Base-by-base conservation (phyloP, 352 stramenopile species). In the Globisporangium abappressorium region DNA sequence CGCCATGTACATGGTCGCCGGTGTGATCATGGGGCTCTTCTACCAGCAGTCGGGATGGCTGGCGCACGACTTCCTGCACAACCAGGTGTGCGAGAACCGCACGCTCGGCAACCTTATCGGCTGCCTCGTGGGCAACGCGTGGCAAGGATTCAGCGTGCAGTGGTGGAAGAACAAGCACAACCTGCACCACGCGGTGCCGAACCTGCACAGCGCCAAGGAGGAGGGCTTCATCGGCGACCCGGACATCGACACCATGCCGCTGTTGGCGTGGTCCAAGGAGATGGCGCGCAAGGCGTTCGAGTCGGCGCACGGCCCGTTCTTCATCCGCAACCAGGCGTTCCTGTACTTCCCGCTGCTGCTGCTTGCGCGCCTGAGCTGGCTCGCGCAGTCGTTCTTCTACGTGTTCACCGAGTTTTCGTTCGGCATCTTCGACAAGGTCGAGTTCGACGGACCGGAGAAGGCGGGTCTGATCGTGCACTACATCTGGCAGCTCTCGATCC, bases 161-260 rank as follows among this genome's bases (percentile, higher is more conserved):
- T 98, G 94, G 95, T 98, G 94, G 95, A 99, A 99, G 76, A 99
- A 98, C 84, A 98, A 98, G 85, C 98, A 99, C 88, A 99, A 99
- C 78, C 97, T 96, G 58, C 97, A 99, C 84, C 97, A 99, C 79
- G 95, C 97, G 22, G 96, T 99, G 47, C 96, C 98, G 30, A 99
- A 99, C 80, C 79, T 99, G 47, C 92, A 99, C 77, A 96, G 92
- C 54, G 92, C 92, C 66, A 78, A 76, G 20, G 89, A 92, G 26
- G 84, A 94, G 41, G 78, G 82, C 38, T 90, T 86, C 61, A 70
- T 86, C 26, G 97, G 95, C 53, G 98, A 99, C 81, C 97, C 97
- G 14, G 98, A 99, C 70, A 99, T 99, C 71, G 97, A 99, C 83
- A 99, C 97, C 0, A 99, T 99, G 95, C 98, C 98, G 57, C 74